Percentiles rank a stretch among this genome's conserved stretches.
Conservation (phyloP, 495 filamentous ascomycete genomes). For the Pseudevernia furfuracea region DNA sequence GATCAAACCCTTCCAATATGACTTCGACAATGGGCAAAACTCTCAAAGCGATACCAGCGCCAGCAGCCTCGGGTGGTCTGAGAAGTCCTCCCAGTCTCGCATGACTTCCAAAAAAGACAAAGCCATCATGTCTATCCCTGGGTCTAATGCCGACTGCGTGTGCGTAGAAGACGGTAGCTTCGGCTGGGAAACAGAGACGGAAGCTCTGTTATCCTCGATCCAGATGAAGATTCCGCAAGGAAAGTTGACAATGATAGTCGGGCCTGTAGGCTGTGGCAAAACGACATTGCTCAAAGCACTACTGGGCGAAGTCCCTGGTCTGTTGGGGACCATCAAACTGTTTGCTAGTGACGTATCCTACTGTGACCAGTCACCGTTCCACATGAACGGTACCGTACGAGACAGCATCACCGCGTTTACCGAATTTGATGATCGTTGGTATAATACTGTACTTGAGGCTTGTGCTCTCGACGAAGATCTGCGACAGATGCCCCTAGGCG, state of each 20-base stretch:
- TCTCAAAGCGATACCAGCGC: constrained; percentile 12
- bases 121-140: not conserved
- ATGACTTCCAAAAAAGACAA: not conserved
- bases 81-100: constrained; percentile 1
- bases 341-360: constrained; percentile 39
- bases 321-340: constrained; percentile 37
- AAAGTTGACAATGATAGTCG: constrained; percentile 47
- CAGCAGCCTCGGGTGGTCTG: not conserved
- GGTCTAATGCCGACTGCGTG: constrained; percentile 3
- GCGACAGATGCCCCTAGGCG: constrained; percentile 44
- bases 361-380: constrained; percentile 48
- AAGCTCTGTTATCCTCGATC: constrained; percentile 38
- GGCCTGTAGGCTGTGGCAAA: constrained; percentile 56
- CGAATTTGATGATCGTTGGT: constrained; percentile 50
- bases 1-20: constrained; percentile 26
- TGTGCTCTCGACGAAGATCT: constrained; percentile 54
- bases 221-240: constrained; percentile 36
- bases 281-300: constrained; percentile 50
- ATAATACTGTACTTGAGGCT: constrained; percentile 55
- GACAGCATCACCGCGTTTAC: constrained; percentile 51
- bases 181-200: constrained; percentile 43
- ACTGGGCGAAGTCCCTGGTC: constrained; percentile 46
- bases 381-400: constrained; percentile 51
- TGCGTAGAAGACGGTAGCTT: constrained; percentile 41
- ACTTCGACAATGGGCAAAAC: constrained; percentile 23